Evolutionary conservation across 2,329 filamentous ascomycete genomes (phyloP).

Genomic region (Penicillium rolfsii): DNA sequence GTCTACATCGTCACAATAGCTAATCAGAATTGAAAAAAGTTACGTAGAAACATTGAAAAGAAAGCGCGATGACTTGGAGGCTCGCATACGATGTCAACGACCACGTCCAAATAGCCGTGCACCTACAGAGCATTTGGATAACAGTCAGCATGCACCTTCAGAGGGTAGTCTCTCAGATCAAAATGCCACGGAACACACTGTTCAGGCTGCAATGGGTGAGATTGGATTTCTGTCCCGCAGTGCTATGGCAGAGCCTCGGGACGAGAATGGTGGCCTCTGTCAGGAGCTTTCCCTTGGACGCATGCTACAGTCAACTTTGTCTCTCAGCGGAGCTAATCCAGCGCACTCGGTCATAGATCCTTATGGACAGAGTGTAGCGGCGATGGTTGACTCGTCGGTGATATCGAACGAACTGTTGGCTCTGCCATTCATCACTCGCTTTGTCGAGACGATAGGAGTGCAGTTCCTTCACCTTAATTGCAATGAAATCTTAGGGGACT

Average conservation of each 20-base stretch:
- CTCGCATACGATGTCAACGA: slow-evolving; percentile 15
- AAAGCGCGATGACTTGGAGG: slow-evolving; percentile 23
- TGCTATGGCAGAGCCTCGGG: slow-evolving; percentile 38
- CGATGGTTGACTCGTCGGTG: slow-evolving; percentile 6
- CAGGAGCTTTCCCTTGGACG: slow-evolving; percentile 26
- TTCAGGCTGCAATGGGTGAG: slow-evolving; percentile 35
- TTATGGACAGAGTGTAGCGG: not conserved
- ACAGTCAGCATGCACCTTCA: not conserved
- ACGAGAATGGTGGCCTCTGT: slow-evolving; percentile 24
- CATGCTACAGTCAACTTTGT: slow-evolving; percentile 26
- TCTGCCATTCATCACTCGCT: slow-evolving; percentile 16
- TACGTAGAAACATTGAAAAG: slow-evolving; percentile 28
- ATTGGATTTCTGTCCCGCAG: slow-evolving; percentile 37
- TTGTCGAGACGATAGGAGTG: slow-evolving; percentile 13
- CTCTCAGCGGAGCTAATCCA: slow-evolving; percentile 19
- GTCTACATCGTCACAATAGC: not conserved
- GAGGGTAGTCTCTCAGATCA: not conserved
- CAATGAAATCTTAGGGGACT: slow-evolving; percentile 12
- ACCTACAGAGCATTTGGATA: not conserved
- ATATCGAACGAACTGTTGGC: slow-evolving; percentile 9
- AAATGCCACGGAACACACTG: slow-evolving; percentile 14
- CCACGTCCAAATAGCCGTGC: slow-evolving; percentile 1
- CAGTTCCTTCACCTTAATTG: slow-evolving; percentile 20
- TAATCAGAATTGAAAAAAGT: slow-evolving; percentile 2
- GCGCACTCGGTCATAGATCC: slow-evolving; percentile 10